Percentiles rank a stretch among this genome's conserved stretches.
These are phyloP conservation scores for Fraxinus excelsior DNA, from an alignment of 257 asterid genomes.

Conservation along the genomic window DNA sequence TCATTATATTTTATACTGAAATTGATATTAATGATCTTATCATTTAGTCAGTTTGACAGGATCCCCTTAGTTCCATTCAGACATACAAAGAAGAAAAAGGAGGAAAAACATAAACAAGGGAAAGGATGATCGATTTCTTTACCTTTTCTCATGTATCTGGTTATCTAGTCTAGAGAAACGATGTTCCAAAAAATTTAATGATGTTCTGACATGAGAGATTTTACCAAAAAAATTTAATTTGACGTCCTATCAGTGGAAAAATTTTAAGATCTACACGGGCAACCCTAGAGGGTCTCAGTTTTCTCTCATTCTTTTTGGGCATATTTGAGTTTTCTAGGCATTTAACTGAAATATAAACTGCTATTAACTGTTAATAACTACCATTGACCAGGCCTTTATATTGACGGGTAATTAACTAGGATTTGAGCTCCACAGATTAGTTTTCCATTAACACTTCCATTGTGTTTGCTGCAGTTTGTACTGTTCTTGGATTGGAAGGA, in stretches of 20 bases:
- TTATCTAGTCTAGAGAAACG: not conserved
- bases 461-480: conserved; percentile 67
- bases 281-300: not conserved
- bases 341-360: not conserved
- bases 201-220: not conserved
- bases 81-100: conserved; percentile 1
- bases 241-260: not conserved
- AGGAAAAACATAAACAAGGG: not conserved
- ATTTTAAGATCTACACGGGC: not conserved
- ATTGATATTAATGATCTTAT: not conserved
- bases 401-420: not conserved
- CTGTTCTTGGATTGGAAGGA: conserved; percentile 78
- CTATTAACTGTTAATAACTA: not conserved
- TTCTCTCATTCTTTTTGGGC: not conserved
- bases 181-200: conserved; percentile 7
- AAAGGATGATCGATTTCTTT: not conserved
- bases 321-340: not conserved
- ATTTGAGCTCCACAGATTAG: conserved; percentile 23
- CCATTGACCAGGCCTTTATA: conserved; percentile 5
- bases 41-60: not conserved
- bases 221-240: not conserved
- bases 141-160: not conserved
- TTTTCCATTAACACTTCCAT: conserved; percentile 10
- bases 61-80: not conserved
- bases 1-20: conserved; percentile 4